Evolutionary conservation across 1,284 basidiomycete genomes (phyloP).

Genomic region (Mycena citricolor): DNA sequence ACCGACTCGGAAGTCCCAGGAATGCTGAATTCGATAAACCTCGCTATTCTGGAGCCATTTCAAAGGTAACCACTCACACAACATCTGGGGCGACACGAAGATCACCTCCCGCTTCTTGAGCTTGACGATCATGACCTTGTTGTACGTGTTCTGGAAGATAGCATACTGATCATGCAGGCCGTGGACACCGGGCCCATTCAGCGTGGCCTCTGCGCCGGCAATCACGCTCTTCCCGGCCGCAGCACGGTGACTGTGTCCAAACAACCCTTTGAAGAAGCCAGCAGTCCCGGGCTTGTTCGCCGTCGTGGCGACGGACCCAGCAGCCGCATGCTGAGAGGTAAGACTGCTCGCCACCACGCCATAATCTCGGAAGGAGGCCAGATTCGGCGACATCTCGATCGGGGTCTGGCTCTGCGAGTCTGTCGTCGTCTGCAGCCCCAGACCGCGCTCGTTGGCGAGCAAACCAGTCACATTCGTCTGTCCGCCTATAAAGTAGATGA

Average conservation of each 20-base stretch:
- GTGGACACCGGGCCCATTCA: constrained; percentile 8
- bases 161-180: constrained; percentile 21
- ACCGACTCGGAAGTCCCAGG: constrained; percentile 19
- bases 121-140: constrained; percentile 22
- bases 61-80: constrained; percentile 7
- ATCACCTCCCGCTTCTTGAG: constrained; percentile 23
- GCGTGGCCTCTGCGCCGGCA: constrained; percentile 20
- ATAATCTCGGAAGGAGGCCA: constrained; percentile 10
- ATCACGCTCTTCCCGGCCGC: constrained; percentile 18
- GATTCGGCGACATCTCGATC: constrained; percentile 18
- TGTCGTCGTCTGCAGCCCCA: constrained; percentile 4
- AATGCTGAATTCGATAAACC: neutral
- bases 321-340: constrained; percentile 13
- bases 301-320: constrained; percentile 6
- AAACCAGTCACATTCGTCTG: constrained; percentile 22
- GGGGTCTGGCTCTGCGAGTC: neutral
- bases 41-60: neutral
- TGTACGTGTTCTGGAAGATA: constrained; percentile 21
- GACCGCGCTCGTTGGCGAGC: constrained; percentile 11
- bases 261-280: constrained; percentile 4
- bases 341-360: constrained; percentile 6
- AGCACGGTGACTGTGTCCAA: neutral
- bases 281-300: neutral
- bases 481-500: constrained; percentile 22
- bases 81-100: constrained; percentile 22